Evolutionary conservation across 305 asterid species (phyloP).

Genomic region (Fraxinus nigra): DNA sequence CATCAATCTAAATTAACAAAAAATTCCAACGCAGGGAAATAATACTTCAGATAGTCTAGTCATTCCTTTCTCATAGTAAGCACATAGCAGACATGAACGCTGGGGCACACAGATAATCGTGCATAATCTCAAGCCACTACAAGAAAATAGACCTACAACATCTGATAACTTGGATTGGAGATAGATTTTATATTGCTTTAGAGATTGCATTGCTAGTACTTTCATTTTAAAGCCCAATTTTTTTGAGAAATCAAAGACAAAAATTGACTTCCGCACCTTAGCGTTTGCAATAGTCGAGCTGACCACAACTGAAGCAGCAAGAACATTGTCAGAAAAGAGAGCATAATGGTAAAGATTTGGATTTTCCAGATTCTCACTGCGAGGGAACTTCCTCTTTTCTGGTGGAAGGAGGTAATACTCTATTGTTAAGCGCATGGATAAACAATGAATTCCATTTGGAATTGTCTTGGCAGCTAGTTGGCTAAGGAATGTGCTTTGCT

Average conservation of each 20-base stretch:
- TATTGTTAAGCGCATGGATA: slow-evolving; percentile 89
- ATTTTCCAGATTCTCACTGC: slow-evolving; percentile 81
- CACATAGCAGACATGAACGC: neutral
- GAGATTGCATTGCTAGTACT: neutral
- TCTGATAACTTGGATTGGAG: slow-evolving; percentile 12
- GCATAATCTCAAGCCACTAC: neutral
- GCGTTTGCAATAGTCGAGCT: slow-evolving; percentile 84
- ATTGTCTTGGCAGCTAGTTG: slow-evolving; percentile 98
- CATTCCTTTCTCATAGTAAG: neutral
- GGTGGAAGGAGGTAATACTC: slow-evolving; percentile 86
- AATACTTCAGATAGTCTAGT: neutral
- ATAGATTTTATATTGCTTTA: slow-evolving; percentile 2
- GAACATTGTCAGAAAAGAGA: slow-evolving; percentile 94
- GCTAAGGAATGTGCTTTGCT: slow-evolving; percentile 98
- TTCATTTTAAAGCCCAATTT: neutral
- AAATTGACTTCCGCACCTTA: slow-evolving; percentile 52
- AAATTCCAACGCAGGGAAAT: neutral
- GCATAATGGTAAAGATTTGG: slow-evolving; percentile 91
- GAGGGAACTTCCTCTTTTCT: slow-evolving; percentile 84
- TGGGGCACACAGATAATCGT: neutral
- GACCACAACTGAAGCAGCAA: slow-evolving; percentile 98
- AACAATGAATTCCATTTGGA: slow-evolving; percentile 94
- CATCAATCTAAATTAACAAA: neutral
- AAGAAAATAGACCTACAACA: slow-evolving; percentile 8
- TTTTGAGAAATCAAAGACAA: slow-evolving; percentile 5